Conservation (phyloP, 2,329 filamentous ascomycete genomes). For the Neonectria sp. region DNA sequence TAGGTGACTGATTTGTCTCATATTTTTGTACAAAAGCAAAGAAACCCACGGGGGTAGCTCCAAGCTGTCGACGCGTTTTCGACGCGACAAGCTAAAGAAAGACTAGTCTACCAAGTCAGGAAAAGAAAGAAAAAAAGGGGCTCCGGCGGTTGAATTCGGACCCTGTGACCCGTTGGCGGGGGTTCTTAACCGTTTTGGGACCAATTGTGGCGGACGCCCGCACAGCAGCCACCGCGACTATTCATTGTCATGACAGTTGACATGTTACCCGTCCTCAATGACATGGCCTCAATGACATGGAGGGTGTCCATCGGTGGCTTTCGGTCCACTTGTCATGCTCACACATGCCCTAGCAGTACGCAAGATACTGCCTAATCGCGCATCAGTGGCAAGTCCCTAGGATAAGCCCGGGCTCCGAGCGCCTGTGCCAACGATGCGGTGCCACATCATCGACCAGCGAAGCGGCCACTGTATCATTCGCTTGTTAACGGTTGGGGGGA, state of each 20-base stretch:
- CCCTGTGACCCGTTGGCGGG: slow-evolving; percentile 1
- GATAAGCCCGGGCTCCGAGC: background rate
- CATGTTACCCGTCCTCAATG: no score
- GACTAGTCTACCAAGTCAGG: background rate
- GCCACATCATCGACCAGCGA: slow-evolving; percentile 43
- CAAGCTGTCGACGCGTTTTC: slow-evolving; percentile 17
- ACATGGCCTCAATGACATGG: no score
- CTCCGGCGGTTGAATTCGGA: slow-evolving; percentile 4
- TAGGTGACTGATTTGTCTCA: slow-evolving; percentile 5
- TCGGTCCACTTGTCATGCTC: background rate
- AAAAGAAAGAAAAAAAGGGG: slow-evolving; percentile 12
- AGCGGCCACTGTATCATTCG: slow-evolving; percentile 34
- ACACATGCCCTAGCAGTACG: background rate
- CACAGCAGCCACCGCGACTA: background rate
- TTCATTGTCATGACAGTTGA: no score
- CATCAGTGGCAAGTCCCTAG: background rate
- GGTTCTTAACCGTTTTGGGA: background rate
- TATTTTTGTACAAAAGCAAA: background rate
- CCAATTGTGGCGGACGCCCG: slow-evolving; percentile 8
- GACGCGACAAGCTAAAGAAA: slow-evolving; percentile 26
- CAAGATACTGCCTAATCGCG: slow-evolving; percentile 2
- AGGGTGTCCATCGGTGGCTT: no score
- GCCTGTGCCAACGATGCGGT: slow-evolving; percentile 39
- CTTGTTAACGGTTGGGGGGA: background rate
- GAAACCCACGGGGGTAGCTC: background rate